A percentile compares a stretch with the other conserved stretches of the same genome.
Conservation (phyloP, 2,329 filamentous ascomycete species). For the Cadophora malorum region DNA sequence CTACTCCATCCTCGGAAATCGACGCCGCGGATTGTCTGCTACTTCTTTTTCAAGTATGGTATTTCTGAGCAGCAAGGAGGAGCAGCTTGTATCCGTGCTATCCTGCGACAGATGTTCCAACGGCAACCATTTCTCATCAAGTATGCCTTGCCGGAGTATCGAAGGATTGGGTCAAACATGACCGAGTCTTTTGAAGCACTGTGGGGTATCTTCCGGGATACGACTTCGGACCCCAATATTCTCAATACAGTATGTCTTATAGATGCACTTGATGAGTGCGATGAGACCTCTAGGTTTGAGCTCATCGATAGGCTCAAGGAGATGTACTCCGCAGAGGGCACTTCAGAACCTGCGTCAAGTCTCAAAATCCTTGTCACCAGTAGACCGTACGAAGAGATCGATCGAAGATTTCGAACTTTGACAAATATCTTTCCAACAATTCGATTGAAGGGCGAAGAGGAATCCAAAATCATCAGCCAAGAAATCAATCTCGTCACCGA, state of each 20-base stretch:
- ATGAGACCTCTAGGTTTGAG: neutral
- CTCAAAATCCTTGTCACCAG: slow-evolving; percentile 48
- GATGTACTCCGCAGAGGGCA: neutral
- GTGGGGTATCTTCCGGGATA: neutral
- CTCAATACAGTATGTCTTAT: neutral
- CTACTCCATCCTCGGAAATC: neutral
- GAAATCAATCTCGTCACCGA: slow-evolving; percentile 48
- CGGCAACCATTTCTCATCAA: neutral
- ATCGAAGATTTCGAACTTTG: slow-evolving; percentile 38
- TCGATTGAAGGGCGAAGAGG: slow-evolving; percentile 47
- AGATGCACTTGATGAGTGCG: neutral
- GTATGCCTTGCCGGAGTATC: too few relatives aligned
- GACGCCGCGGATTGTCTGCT: neutral
- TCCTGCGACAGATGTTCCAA: neutral
- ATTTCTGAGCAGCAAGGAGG: neutral
- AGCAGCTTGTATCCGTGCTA: neutral
- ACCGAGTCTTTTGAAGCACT: neutral
- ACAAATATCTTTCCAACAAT: slow-evolving; percentile 42
- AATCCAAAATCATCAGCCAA: slow-evolving; percentile 46
- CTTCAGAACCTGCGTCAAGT: neutral
- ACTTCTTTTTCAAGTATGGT: neutral
- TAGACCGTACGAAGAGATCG: slow-evolving; percentile 46
- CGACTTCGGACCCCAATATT: neutral
- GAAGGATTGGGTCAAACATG: too few relatives aligned
- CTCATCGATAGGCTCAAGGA: neutral